Evolutionary conservation across 2,329 filamentous ascomycete genomes (phyloP).

Genomic region (Diaporthe capsici): DNA sequence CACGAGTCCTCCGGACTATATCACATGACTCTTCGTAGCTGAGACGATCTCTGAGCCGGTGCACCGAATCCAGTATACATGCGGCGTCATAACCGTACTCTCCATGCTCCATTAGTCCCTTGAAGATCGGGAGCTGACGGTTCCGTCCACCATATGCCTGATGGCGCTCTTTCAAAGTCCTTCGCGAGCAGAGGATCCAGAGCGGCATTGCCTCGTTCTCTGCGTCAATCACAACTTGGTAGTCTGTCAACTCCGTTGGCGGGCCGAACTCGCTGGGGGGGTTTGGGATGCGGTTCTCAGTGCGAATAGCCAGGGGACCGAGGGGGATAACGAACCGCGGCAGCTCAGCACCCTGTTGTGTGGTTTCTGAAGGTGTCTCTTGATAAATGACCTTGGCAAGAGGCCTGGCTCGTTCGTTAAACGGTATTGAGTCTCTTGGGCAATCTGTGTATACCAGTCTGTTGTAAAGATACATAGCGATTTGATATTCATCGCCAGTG

Average conservation of each 20-base stretch:
- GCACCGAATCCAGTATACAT: neutral
- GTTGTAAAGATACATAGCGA: neutral
- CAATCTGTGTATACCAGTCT: neutral
- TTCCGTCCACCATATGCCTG: neutral
- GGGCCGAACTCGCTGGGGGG: neutral
- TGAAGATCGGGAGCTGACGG: neutral
- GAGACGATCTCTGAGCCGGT: neutral
- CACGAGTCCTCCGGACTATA: conserved; percentile 13
- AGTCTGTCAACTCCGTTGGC: neutral
- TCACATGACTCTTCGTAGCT: neutral
- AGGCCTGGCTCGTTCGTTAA: neutral
- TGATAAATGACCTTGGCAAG: neutral
- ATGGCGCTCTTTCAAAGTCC: conserved; percentile 7
- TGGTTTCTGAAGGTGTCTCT: conserved; percentile 1
- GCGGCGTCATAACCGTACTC: neutral
- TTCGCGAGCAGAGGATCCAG: neutral
- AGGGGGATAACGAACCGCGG: neutral
- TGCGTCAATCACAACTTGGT: neutral
- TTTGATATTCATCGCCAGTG: neutral
- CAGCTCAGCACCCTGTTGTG: neutral
- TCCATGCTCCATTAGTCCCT: neutral
- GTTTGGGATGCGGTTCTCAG: too few species aligned
- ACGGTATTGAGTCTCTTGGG: neutral
- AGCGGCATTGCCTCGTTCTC: neutral
- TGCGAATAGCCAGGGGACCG: neutral